These are phyloP conservation scores for Hypoxylon sp. DNA, from an alignment of 2,329 filamentous ascomycete genomes.

Conservation along the genomic window DNA sequence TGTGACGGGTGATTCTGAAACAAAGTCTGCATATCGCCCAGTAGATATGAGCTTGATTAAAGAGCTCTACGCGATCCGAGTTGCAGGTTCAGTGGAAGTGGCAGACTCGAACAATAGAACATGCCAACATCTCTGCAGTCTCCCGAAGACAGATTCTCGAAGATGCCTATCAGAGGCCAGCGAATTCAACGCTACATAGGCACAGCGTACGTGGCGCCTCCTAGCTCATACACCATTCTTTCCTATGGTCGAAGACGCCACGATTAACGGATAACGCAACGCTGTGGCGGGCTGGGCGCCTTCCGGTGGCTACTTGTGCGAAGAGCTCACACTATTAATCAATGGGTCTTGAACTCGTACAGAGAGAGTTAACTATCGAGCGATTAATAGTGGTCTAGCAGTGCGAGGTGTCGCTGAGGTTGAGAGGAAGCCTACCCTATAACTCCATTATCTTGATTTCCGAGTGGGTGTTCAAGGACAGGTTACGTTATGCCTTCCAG, in stretches of 20 bases:
- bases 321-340: conserved; percentile 31
- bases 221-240: conserved; percentile 44
- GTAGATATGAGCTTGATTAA: conserved; percentile 2
- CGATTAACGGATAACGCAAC: conserved; percentile 44
- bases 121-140: conserved; percentile 48
- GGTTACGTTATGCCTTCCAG: neutral
- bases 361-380: conserved; percentile 20
- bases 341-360: neutral
- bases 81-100: conserved; percentile 16
- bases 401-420: conserved; percentile 9
- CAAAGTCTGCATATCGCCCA: conserved; percentile 11
- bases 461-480: neutral
- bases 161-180: conserved; percentile 43
- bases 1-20: conserved; percentile 5
- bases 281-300: conserved; percentile 42
- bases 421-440: neutral
- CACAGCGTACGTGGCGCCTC: conserved; percentile 43
- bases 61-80: conserved; percentile 17
- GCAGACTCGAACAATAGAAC: conserved; percentile 29
- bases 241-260: conserved; percentile 44
- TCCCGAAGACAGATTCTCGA: conserved; percentile 46
- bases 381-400: conserved; percentile 13
- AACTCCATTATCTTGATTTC: conserved; percentile 5
- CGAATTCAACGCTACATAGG: conserved; percentile 42
- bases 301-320: conserved; percentile 44